Evolutionary conservation across 176 grass and related monocot species (phyloP), one percentile per base, ranked within the genome.

Genomic region (Zizania latifolia): DNA sequence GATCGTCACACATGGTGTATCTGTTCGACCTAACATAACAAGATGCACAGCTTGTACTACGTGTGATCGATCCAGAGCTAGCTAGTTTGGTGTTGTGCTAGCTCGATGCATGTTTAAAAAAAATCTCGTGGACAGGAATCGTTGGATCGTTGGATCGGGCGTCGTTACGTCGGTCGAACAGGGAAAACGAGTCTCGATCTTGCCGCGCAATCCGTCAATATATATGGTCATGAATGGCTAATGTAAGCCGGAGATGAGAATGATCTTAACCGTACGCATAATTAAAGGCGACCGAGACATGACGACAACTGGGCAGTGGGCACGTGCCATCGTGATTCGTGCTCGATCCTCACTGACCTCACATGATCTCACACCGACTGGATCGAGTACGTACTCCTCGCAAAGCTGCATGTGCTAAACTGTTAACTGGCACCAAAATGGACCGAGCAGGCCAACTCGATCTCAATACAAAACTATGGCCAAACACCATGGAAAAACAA

Each of bases 241-340:
- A 21, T 19, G 17, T 51, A 58, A 16, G 26, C 44, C 34, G 9
- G 37, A 31, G 19, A 22, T 53, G 19, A 53, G 7, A 53, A 53
- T 53, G 48, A n/a, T 53, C 19, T 53, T 53, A 53, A 53, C 48
- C 48, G 48, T 53, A 29, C 65, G 8, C 46, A 31, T 61, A 21
- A 60, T 56, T 81, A 77, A 71, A 77, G 37, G 58, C 58, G 30
- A 46, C 73, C 66, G 4, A 19, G 40, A 81, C 62, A 35, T 31
- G 62, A 53, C 61, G 77, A 17, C 70, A 41, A 57, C 69, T 33
- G 22, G 7, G 19, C 58, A 57, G 60, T 33, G 22, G 7, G 19
- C 58, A 57, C 35, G 35, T 15, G 72, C 26, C 53, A 39, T 17
- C 54, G 13, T 59, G 40, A 43, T 40, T 15, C 50, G 16, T 38